Conservation (phyloP, 75 land plant genomes). For the Ceratopteris richardii region DNA sequence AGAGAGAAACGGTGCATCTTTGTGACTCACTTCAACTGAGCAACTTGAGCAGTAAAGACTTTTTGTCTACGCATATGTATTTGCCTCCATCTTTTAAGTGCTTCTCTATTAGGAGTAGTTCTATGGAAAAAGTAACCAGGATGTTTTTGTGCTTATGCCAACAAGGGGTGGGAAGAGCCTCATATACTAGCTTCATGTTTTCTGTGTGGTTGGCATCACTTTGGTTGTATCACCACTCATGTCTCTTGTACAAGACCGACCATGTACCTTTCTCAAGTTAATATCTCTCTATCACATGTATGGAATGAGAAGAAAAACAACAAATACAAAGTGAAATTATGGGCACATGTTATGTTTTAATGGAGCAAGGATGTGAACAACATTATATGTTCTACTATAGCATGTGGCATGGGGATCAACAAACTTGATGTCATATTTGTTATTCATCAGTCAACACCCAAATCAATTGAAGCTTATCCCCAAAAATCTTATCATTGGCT, state of each 20-base stretch:
- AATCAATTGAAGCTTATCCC: conserved; percentile 97
- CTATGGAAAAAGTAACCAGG: conserved; percentile 91
- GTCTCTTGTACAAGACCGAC: conserved; percentile 96
- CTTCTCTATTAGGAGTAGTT: too few relatives aligned
- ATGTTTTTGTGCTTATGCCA: conserved; percentile 98
- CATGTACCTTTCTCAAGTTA: conserved; percentile 95
- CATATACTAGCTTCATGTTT: conserved; percentile 97
- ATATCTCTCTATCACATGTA: conserved; percentile 73
- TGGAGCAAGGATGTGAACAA: conserved; percentile 98
- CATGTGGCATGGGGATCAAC: conserved; percentile 99
- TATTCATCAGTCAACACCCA: conserved; percentile 95
- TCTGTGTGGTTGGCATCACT: conserved; percentile 75
- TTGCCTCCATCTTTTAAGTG: too few relatives aligned
- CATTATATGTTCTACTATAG: conserved; percentile 95
- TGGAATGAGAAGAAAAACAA: conserved; percentile 88
- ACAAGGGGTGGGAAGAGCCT: conserved; percentile 99
- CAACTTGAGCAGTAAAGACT: too few relatives aligned
- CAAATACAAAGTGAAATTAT: conserved; percentile 68
- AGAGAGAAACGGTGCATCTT: too few relatives aligned
- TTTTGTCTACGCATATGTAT: too few relatives aligned
- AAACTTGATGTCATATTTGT: conserved; percentile 99
- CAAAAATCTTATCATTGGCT: conserved; percentile 62
- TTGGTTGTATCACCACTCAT: conserved; percentile 96
- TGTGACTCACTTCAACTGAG: too few relatives aligned
- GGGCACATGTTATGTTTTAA: conserved; percentile 67